Evolutionary conservation across 2,329 filamentous ascomycete species (phyloP).

Genomic region (Fonsecaea erecta): DNA sequence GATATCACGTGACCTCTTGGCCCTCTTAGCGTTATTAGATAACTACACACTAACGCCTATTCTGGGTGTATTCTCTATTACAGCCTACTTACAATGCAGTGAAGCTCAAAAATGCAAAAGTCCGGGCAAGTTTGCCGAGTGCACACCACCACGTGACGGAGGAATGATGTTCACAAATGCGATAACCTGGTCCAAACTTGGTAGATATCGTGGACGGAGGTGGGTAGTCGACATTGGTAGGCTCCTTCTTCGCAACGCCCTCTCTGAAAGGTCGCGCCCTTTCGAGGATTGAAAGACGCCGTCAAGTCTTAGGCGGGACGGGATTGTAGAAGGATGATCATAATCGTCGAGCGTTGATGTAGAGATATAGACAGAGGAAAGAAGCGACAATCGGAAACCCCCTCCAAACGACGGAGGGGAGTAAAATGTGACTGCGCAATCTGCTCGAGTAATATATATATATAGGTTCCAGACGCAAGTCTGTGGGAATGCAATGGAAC

Average conservation of each 20-base stretch:
- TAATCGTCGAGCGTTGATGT: conserved; percentile 15
- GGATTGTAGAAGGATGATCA: conserved; percentile 11
- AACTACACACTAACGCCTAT: too few relatives aligned
- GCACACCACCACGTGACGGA: conserved; percentile 19
- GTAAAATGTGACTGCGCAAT: conserved; percentile 11
- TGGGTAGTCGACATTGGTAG: conserved; percentile 5
- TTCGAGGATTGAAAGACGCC: conserved; percentile 12
- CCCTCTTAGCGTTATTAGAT: too few relatives aligned
- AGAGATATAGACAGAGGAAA: conserved; percentile 6
- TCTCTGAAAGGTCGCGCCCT: conserved; percentile 9
- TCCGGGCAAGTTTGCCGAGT: too few relatives aligned
- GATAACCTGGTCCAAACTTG: neutral
- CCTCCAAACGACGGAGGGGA: conserved; percentile 9
- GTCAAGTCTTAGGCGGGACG: conserved; percentile 11
- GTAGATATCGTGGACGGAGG: conserved; percentile 5
- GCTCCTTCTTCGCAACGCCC: conserved; percentile 6
- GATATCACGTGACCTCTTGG: too few relatives aligned
- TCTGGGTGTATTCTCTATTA: too few relatives aligned
- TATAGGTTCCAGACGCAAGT: neutral
- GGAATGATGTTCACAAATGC: neutral
- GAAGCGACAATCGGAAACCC: conserved; percentile 10
- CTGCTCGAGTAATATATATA: conserved; percentile 6
- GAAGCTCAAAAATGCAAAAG: too few relatives aligned
- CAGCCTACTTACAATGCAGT: too few relatives aligned
- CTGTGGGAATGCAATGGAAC: too few relatives aligned